Conservation (phyloP, 257 asterid species). For the Knoxia roxburghii region DNA sequence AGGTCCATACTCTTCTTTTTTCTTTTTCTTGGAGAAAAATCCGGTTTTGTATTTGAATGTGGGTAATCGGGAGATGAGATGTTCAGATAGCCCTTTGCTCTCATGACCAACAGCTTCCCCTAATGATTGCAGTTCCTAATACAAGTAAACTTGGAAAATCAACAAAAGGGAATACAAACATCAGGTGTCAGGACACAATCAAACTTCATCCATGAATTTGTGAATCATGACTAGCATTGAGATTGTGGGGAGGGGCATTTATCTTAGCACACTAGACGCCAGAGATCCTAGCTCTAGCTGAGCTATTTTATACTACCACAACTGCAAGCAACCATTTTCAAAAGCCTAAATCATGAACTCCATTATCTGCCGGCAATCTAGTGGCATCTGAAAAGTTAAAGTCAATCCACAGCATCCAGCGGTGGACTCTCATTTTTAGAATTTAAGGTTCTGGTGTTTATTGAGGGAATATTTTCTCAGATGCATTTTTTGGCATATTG, state of each 20-base stretch:
- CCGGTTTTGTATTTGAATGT: constrained; percentile 64
- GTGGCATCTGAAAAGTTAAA: constrained; percentile 1
- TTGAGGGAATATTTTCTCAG: not conserved
- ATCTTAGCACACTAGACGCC: not conserved
- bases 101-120: constrained; percentile 76
- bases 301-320: not conserved
- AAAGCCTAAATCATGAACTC: not conserved
- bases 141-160: constrained; percentile 11
- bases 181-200: not conserved
- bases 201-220: not conserved
- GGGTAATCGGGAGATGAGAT: constrained; percentile 65
- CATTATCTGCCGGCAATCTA: not conserved
- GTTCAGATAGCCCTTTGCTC: constrained; percentile 69
- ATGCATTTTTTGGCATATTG: not conserved
- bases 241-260: not conserved
- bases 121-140: constrained; percentile 69
- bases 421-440: not conserved
- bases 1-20: constrained; percentile 28
- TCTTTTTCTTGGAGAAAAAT: constrained; percentile 38
- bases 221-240: not conserved
- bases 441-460: no score
- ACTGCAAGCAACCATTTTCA: not conserved
- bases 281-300: not conserved
- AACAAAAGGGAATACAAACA: not conserved
- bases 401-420: not conserved